A percentile compares a stretch with the other conserved stretches of the same genome.
These are phyloP conservation scores for Pelargonium fulgidum DNA, from an alignment of 441 rosid species.

Conservation along the genomic window DNA sequence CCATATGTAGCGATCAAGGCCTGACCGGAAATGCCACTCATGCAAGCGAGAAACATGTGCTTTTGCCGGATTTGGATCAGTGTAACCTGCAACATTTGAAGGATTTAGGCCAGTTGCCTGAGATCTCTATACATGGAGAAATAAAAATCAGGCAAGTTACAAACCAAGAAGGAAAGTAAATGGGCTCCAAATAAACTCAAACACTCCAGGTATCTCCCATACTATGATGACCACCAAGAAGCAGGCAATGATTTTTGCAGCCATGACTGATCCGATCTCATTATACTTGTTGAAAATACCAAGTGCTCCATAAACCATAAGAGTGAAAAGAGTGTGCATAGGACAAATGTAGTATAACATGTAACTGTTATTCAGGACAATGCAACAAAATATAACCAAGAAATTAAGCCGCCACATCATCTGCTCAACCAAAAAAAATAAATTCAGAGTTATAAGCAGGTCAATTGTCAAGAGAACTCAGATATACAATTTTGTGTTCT, in stretches of 20 bases:
- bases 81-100: conserved; percentile 51
- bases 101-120: conserved; percentile 3
- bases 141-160: conserved; percentile 22
- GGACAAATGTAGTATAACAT: conserved; percentile 96
- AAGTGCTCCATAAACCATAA: conserved; percentile 96
- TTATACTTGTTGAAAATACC: conserved; percentile 82
- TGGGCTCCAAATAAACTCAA: conserved; percentile 82
- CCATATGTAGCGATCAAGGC: conserved; percentile 99
- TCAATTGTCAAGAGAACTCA: neutral
- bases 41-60: conserved; percentile 75
- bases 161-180: conserved; percentile 68
- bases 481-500: neutral
- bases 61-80: conserved; percentile 69
- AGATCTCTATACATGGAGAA: conserved; percentile 6
- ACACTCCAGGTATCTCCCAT: conserved; percentile 97
- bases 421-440: conserved; percentile 41
- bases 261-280: conserved; percentile 84
- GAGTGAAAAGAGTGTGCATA: conserved; percentile 94
- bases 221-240: conserved; percentile 77
- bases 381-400: conserved; percentile 77
- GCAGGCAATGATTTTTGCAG: conserved; percentile 69
- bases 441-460: conserved; percentile 19
- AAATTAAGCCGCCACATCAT: conserved; percentile 99
- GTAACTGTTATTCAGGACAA: conserved; percentile 87
- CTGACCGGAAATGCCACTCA: conserved; percentile 98